These are phyloP conservation scores for Gossypium arboreum DNA, from an alignment of 345 rosid species.

Conservation along the genomic window DNA sequence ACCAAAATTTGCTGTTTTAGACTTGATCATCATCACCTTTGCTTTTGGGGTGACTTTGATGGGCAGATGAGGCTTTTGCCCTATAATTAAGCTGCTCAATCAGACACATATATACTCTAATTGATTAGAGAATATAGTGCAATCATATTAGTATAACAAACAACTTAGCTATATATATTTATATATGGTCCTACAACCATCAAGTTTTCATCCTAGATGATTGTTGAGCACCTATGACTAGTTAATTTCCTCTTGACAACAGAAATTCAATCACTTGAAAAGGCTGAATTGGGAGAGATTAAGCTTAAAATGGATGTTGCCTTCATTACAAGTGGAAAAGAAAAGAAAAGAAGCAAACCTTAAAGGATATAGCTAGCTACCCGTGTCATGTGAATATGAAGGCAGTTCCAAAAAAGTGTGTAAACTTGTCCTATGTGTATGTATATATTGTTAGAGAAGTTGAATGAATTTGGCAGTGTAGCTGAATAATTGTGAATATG, in stretches of 20 bases:
- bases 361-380: background rate
- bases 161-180: background rate
- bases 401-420: background rate
- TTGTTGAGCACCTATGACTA: background rate
- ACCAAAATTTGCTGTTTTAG: slow-evolving; percentile 3
- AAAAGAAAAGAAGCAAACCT: background rate
- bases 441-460: too few relatives aligned
- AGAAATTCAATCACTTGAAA: background rate
- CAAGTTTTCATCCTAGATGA: background rate
- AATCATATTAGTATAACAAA: background rate
- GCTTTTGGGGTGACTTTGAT: background rate
- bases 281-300: background rate
- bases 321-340: background rate
- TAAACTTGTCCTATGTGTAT: background rate
- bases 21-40: too few relatives aligned
- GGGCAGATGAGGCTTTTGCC: background rate
- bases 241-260: background rate
- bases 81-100: background rate
- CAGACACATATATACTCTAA: background rate
- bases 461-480: slow-evolving; percentile 3
- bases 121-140: background rate
- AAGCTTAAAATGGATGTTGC: background rate
- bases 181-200: background rate
- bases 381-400: background rate
- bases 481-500: slow-evolving; percentile 17